Evolutionary conservation across 1,284 basidiomycete genomes (phyloP), one percentile per base, ranked within the genome.

Genomic region (Pyrrhoderma noxium): DNA sequence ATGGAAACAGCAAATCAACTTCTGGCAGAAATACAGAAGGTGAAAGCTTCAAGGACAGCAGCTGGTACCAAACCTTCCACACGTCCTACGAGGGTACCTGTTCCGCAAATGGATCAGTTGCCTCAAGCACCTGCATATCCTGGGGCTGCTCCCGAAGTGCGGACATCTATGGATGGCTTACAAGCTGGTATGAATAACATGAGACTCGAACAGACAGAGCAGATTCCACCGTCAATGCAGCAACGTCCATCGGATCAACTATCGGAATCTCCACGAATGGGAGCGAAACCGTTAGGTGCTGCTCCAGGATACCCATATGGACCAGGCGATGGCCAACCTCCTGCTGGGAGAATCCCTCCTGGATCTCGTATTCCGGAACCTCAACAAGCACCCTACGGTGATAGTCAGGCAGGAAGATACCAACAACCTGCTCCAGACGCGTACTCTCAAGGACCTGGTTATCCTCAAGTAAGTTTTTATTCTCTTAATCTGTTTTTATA

Each of bases 1-100:
- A 99, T 99, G 95, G 96, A 97, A 68, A 96, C 92, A 55, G 96
- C 96, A 38, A 98, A 98, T 67, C 84, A 89, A 62, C 76, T 99
- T 22, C 77, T 99, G 51, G 84, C 86, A 56, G 89, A 95, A 66
- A 86, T 93, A 74, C 88, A 77, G 59, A 74, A 75, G 54, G 93
- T 63, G 91, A 84, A 59, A 86, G 88, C 64, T 85, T 87, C 62
- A 73, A 82, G 64, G 66, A 68, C 60, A 77, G 67, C 31, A 70
- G 67, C 11, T 72, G 72, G 51, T 75, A 73, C 62, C 69, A 63
- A 55, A 51, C 67, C 55, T 66, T 66, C 40, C 68, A 5, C 27
- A 5, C 71, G 54, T n/a, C 54, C 54, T 13, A 19, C 38, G 18
- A 45, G 49, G 13, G 39, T 47, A 21, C 46, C 51, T 3, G 59